Base-by-base conservation (phyloP, 2,329 filamentous ascomycete species). In the Pseudogymnoascus sp. region DNA sequence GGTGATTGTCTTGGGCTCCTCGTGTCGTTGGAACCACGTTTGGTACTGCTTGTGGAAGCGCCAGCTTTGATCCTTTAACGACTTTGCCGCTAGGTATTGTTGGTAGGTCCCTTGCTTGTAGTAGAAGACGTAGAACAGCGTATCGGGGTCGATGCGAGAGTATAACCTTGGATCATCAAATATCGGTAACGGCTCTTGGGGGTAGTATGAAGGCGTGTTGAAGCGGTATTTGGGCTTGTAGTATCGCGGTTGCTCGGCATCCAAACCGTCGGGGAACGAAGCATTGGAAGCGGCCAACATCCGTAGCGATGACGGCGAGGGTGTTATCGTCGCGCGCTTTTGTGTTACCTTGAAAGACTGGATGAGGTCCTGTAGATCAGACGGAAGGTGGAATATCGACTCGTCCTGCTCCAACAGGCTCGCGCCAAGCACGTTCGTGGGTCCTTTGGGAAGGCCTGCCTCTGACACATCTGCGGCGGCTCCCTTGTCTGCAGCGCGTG, bases 11-110 rank as follows among this genome's bases (percentile, higher is more conserved):
- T 99, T 99, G 16, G 95, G 95, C 79, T 99, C 95, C 73, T 99
- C 95, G 69, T 99, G 95, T 60, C 95, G 85, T 76, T 99, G 95
- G 73, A 99, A 99, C 95, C 95, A 99, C 1, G 95, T 99, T 76
- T 96, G 95, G 74, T 99, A 99, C 76, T 97, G 95, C 81, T 99
- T 99, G 79, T 99, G 95, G 75, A 99, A 99, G 63, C 95, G 85
- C 95, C 95, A 99, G 76, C 93, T 97, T 76, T 99, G 95, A 68
- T 93, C 90, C 78, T 99, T 99, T 61, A 99, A 80, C n/a, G 95
- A 91, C 77, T 96, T 96, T 12, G 95, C 95, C 1, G 95, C 92
- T 64, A 97, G 82, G 73, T 93, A 97, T 74, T 99, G 95, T 75
- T 97, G 93, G 69, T 96, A 93, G 0, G 92, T 93, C 25, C 92